Evolutionary conservation across 768 basidiomycete species (phyloP).

Genomic region (Pleurotus djamor): DNA sequence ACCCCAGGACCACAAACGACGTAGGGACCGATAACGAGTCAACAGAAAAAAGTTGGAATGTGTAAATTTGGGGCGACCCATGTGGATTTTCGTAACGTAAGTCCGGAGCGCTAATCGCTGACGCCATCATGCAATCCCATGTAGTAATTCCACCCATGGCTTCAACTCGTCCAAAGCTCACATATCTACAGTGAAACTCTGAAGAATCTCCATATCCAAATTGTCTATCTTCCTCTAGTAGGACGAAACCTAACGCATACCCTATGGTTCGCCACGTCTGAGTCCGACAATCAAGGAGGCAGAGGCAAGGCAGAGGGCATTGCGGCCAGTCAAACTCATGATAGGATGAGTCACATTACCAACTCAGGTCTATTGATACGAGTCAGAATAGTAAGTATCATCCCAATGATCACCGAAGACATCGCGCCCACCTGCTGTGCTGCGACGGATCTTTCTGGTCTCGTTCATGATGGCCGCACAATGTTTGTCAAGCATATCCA

Average conservation of each 20-base stretch:
- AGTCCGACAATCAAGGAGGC: neutral
- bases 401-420: neutral
- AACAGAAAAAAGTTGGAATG: neutral
- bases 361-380: neutral
- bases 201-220: too few relatives aligned
- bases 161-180: too few relatives aligned
- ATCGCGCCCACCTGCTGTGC: conserved; percentile 14
- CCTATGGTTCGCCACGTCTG: too few relatives aligned
- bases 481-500: conserved; percentile 87
- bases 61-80: neutral
- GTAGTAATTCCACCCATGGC: too few relatives aligned
- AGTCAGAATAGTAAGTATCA: neutral
- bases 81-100: neutral
- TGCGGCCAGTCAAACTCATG: too few relatives aligned
- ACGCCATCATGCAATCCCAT: neutral
- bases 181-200: too few relatives aligned
- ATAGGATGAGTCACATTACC: neutral
- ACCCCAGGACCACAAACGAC: neutral
- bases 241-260: too few relatives aligned
- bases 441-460: conserved; percentile 46
- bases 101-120: neutral
- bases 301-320: too few relatives aligned
- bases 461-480: conserved; percentile 54
- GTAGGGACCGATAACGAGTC: conserved; percentile 1
- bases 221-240: too few relatives aligned